Percentiles rank a stretch among this genome's conserved stretches.
phyloP scores from a whole-genome alignment of 331 rosid genomes.

The Dryas integrifolia region DNA sequence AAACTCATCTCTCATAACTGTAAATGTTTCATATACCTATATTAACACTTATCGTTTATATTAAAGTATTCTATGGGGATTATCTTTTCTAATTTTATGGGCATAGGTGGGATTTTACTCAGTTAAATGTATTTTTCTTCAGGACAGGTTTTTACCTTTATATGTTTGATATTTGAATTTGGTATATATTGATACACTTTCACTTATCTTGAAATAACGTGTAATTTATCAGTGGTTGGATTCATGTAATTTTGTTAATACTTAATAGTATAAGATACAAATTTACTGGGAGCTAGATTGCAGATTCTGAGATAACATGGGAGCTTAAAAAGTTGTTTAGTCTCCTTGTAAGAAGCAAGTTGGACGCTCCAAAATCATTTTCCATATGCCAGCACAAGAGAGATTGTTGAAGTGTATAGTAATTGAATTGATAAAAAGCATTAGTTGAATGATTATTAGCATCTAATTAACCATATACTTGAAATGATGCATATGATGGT shows the following conservation, averaged over 20 bases:
- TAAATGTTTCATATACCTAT: neutral
- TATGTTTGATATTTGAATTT: neutral
- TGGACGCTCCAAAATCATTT: neutral
- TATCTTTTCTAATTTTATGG: neutral
- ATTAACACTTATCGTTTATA: neutral
- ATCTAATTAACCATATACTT: neutral
- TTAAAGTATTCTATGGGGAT: neutral
- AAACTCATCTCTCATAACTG: too few relatives aligned
- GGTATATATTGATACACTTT: neutral
- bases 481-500: neutral
- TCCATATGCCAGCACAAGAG: neutral
- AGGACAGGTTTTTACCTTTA: neutral
- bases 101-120: neutral
- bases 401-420: neutral
- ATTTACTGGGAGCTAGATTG: neutral
- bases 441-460: neutral
- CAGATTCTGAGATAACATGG: neutral
- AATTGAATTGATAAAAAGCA: neutral
- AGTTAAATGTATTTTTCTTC: neutral
- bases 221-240: neutral
- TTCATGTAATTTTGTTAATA: neutral
- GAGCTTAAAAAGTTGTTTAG: neutral
- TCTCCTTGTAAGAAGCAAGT: neutral
- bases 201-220: too few relatives aligned
- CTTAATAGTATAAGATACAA: neutral